Evolutionary conservation across 2,329 filamentous ascomycete species (phyloP), one percentile per base, ranked within the genome.

Genomic region (Grosmannia clavigera): DNA sequence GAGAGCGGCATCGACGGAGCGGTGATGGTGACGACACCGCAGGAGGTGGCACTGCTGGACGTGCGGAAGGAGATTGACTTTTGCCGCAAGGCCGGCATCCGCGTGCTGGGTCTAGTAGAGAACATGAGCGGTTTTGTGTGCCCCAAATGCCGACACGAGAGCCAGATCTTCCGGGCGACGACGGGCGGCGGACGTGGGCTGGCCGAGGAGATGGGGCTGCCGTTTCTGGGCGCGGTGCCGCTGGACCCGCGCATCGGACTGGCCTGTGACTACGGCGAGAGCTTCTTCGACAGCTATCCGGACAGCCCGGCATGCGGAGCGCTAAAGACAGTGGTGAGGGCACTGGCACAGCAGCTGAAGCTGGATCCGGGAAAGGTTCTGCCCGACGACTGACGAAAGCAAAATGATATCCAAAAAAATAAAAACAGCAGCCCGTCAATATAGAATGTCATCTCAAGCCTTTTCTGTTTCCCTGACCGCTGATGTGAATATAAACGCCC

Each of bases 81-180:
- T 70, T 99, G 95, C 74, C 81, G 85, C 61, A 99, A 99, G 74
- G 94, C 94, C 0, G 90, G 89, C 4, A 97, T 99, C 66, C 81
- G 79, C 55, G 83, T 99, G 7, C 73, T 99, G 3, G 94, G 94
- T 0, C 78, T 99, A 50, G 94, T 96, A 19, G 94, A 99, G 77
- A 99, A 99, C 70, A 99, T 99, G 94, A 90, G 86, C 61, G 90
- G 91, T 3, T 99, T 97, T 67, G 92, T 99, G 58, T 99, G 94
- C 70, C 92, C 92, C 11, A 92, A 89, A 60, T 99, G 94, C 73
- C 88, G 84, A 59, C 85, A 91, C 65, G 78, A 84, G 70, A 86
- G 81, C 67, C 84, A 95, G 71, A 96, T 99, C 57, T 99, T 99
- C 76, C 81, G 84, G 66, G 85, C 94, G 12, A 95, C 89, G 11